Base-by-base conservation (phyloP, 805 yeast species). In the Candida namnaoensis region DNA sequence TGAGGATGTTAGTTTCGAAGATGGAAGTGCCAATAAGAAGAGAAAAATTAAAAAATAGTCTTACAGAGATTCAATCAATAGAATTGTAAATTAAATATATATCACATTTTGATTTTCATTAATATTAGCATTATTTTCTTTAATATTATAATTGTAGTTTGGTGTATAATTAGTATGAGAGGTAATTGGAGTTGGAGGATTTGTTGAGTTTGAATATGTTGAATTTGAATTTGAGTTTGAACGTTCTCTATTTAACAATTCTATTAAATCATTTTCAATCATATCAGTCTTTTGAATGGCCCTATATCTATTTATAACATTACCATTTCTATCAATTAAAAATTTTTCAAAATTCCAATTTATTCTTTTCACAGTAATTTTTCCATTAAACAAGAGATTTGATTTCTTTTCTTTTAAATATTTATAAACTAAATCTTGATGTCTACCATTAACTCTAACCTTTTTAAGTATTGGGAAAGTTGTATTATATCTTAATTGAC, bases 271-370 rank as follows among this genome's bases (percentile, higher is more conserved):
- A 5, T 19, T 14, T 8, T 39, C 38, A 13, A 39, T 32, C 5
- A 13, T 24, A 11, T 28, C 58, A 15, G 56, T 50, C 15, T 74
- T 63, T 35, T 80, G 72, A 27, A 72, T 54, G 4, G 86, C 71
- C 4, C 78, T 68, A 58, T 64, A 76, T 47, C 90, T 67, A 36
- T 60, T 60, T 13, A 75, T 69, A 24, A 81, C 85, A 1, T 65
- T 51, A 34, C 93, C 93, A 4, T 71, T 49, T 48, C 66, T 64
- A 56, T 73, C 73, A 37, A 84, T 58, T 37, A 84, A 46, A 60
- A 84, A 83, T 66, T 83, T 83, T 58, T 82, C 90, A 55, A 84
- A 83, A 65, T 83, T 83, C 93, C 91, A 83, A 57, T 77, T 71
- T 49, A 83, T 75, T 41, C 83, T 82, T 47, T 68, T 76, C 65